Evolutionary conservation across 805 yeast genomes (phyloP).

Genomic region (Nakazawaea sp.): DNA sequence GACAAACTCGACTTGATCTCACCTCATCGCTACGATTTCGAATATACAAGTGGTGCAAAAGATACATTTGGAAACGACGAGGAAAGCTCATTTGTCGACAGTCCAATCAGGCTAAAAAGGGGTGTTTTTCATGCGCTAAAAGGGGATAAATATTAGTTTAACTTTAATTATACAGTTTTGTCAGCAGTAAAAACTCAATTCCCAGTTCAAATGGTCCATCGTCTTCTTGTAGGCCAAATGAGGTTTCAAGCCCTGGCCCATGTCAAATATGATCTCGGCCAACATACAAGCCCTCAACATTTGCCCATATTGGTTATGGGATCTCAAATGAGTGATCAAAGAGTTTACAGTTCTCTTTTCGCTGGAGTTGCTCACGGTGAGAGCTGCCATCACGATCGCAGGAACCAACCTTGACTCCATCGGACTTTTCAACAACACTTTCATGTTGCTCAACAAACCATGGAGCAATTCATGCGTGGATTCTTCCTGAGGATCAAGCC

Average conservation of each 20-base stretch:
- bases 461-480: constrained; percentile 24
- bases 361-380: constrained; percentile 8
- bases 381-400: constrained; percentile 30
- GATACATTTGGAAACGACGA: too few relatives aligned
- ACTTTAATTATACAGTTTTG: too few relatives aligned
- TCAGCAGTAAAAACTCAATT: constrained; percentile 1
- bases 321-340: constrained; percentile 3
- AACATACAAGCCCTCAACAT: constrained; percentile 5
- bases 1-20: too few relatives aligned
- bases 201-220: constrained; percentile 3
- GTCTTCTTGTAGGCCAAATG: neutral
- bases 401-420: constrained; percentile 26
- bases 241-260: neutral
- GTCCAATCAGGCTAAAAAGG: too few relatives aligned
- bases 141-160: too few relatives aligned
- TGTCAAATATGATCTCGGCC: neutral
- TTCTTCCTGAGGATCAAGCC: constrained; percentile 6
- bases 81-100: too few relatives aligned
- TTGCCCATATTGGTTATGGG: constrained; percentile 6
- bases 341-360: neutral
- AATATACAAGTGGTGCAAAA: too few relatives aligned
- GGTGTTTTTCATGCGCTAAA: too few relatives aligned
- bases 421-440: constrained; percentile 24
- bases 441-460: constrained; percentile 20
- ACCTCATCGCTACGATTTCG: too few relatives aligned